Base-by-base conservation (phyloP, 495 filamentous ascomycete genomes). In the Talaromyces ruber region DNA sequence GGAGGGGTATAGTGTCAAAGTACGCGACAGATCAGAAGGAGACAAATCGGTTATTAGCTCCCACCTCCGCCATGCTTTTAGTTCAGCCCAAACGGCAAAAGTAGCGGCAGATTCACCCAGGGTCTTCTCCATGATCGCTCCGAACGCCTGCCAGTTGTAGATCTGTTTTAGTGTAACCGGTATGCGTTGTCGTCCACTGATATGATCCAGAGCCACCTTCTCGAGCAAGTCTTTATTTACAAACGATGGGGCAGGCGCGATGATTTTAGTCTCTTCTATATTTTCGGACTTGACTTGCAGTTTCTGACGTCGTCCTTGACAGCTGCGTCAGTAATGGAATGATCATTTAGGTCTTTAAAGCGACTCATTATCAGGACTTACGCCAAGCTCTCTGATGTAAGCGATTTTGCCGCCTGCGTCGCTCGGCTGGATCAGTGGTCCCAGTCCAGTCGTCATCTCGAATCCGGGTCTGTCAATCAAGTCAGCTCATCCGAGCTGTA, bases 331-430 rank as follows among this genome's bases (percentile, higher is more conserved):
- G 57, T 45, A 43, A 11, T 26, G 2, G 12, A 30, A 37, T 16
- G 28, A 18, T 14, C 8, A n/a, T 21, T 6, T 21, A 22, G 18
- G 16, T 6, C 21, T 22, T 22, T 24, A 18, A 59, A 3, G 22
- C 18, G 4, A 25, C 14, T 11, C 37, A 22, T 25, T 14, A 25
- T 8, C 11, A 45, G 53, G 57, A 62, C 72, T 62, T 53, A 78
- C 77, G 67, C 56, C 67, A 72, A 21, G 76, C 76, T 54, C 76
- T 64, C 64, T 81, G 76, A 59, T 79, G 77, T 18, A 79, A 54
- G 12, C 78, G 68, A 64, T 81, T 81, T 64, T 81, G 78, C 30
- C 71, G 63, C 51, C 70, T 62, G 34, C 76, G 67, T 2, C 78
- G 66, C 60, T 79, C 77, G 43, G 69, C 69, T 2, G 71, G 66